Evolutionary conservation across 805 yeast genomes (phyloP), one percentile per base, ranked within the genome.

Genomic region (Sugiyamaella valdiviana): DNA sequence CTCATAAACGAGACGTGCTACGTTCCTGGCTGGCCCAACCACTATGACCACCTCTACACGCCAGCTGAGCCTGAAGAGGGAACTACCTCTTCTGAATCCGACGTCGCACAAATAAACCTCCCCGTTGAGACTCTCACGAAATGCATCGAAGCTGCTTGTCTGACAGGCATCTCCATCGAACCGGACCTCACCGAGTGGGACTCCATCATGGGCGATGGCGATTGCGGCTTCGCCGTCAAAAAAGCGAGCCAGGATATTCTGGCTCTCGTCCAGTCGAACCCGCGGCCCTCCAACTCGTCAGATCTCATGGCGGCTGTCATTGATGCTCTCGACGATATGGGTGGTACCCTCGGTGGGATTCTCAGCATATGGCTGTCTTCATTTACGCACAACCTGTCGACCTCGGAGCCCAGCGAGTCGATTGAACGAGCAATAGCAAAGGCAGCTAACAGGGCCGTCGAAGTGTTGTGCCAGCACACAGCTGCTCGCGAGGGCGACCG

Each of bases 321-420:
- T 26, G 36, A 44, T n/a, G 41, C 36, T 12, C 47, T 44, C 21
- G 47, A 44, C 36, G 47, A 44, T n/a, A 91, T 91, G 97, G 98
- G 97, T 46, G 98, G 98, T 44, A 90, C 97, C 0, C 85, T 95
- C 0, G 98, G 98, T 46, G 97, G 96, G 1, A 67, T 90, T 37
- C 91, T 89, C 65, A 84, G 95, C 2, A 90, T 90, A 49, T 86
- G 74, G 67, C 71, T 91, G 52, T 79, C 95, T 35, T 87, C 95
- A 1, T 44, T 44, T 21, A 12, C 14, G 9, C 14, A 26, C 14
- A 26, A 26, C 32, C 32, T 26, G 7, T 26, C 32, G 9, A n/a
- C 14, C 9, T 36, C 47, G 6, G 21, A 43, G 5, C 12, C 6
- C 21, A 16, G 22, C 14, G 6, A n/a, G n/a, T 12, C 19, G 5